phyloP scores from a whole-genome alignment of 2,329 filamentous ascomycete species.

The Colletotrichum melonis region DNA sequence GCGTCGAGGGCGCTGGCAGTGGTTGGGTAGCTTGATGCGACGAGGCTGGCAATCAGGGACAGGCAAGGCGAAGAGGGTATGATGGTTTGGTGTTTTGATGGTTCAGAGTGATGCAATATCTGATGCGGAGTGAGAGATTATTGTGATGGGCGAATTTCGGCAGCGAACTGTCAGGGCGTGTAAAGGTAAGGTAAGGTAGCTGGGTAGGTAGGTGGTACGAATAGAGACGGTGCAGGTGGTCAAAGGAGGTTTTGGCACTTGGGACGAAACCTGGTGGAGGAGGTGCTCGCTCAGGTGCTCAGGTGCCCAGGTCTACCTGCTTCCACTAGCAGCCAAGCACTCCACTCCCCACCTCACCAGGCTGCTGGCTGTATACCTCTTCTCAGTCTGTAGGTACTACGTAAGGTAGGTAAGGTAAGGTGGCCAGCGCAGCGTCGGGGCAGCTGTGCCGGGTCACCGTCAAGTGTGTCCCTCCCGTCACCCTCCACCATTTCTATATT shows the following conservation, averaged over 20 bases:
- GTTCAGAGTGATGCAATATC: conserved; percentile 11
- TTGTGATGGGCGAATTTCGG: conserved; percentile 26
- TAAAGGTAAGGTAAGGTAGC: background rate
- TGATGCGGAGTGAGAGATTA: conserved; percentile 22
- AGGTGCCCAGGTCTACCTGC: background rate
- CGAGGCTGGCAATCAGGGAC: conserved; percentile 3
- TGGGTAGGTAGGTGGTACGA: too few relatives aligned
- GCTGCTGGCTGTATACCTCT: background rate
- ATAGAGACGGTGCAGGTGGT: conserved; percentile 23
- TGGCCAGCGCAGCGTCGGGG: background rate
- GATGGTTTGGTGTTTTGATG: background rate
- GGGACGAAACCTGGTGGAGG: conserved; percentile 34
- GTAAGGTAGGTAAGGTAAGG: background rate
- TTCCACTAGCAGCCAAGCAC: background rate
- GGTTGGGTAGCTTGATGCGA: background rate
- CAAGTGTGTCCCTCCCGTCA: background rate
- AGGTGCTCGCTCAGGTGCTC: conserved; percentile 19
- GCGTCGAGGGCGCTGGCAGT: background rate
- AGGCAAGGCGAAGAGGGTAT: background rate
- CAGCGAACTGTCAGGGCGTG: conserved; percentile 27
- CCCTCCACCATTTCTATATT: background rate
- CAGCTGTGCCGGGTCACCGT: background rate
- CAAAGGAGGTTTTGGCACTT: conserved; percentile 36
- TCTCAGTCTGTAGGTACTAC: too few relatives aligned
- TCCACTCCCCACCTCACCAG: background rate